Conservation (phyloP, 495 filamentous ascomycete genomes). For the Neurospora africana region DNA sequence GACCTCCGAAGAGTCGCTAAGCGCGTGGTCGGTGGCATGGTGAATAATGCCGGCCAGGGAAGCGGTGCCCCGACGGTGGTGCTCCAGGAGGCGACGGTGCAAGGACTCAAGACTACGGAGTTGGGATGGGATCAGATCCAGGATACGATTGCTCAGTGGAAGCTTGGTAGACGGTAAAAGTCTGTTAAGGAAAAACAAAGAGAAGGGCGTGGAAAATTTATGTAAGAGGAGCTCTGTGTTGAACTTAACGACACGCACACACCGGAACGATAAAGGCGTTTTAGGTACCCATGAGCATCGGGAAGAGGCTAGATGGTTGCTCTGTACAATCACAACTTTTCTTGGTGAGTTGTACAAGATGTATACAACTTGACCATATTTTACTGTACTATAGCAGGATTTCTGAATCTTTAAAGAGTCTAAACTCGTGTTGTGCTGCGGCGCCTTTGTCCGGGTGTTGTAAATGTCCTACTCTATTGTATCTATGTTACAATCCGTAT, state of each 20-base stretch:
- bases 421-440: not conserved
- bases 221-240: not conserved
- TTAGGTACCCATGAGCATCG: not conserved
- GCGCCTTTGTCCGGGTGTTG: too few relatives aligned
- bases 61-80: slow-evolving; percentile 92
- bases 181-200: not conserved
- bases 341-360: not conserved
- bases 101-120: slow-evolving; percentile 37
- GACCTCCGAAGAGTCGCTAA: slow-evolving; percentile 82
- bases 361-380: not conserved
- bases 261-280: not conserved
- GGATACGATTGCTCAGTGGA: slow-evolving; percentile 72
- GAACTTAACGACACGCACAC: not conserved
- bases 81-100: slow-evolving; percentile 64
- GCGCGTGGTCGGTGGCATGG: slow-evolving; percentile 64
- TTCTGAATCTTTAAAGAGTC: not conserved
- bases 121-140: slow-evolving; percentile 85
- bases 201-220: not conserved
- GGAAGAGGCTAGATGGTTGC: not conserved
- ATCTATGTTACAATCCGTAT: not conserved
- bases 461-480: not conserved
- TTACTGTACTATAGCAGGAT: not conserved
- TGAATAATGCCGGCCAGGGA: slow-evolving; percentile 65
- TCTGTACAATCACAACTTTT: not conserved
- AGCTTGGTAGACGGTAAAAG: slow-evolving; percentile 48